Evolutionary conservation across 768 basidiomycete genomes (phyloP), one percentile per base, ranked within the genome.

Genomic region (Obba rivulosa): DNA sequence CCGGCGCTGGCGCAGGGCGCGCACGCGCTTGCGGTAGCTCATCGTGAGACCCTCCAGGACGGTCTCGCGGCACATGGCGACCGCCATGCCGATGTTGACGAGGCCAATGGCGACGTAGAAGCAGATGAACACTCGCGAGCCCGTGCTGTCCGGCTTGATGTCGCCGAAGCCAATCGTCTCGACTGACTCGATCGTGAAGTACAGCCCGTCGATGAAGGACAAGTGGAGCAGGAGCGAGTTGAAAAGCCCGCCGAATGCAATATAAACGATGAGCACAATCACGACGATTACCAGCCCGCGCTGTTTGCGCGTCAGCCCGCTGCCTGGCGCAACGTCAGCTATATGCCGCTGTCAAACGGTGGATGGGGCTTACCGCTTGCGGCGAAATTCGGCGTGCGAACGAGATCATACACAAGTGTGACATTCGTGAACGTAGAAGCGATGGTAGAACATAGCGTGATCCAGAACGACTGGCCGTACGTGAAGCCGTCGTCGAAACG

Each of bases 281-380:
- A 86, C 79, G 31, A 87, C 77, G 49, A 92, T 83, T 25, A 85
- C 78, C n/a, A 92, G 75, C 0, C 81, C 78, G 3, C 89, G 78
- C 57, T 92, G 91, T 59, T 82, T 89, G 20, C 77, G 75, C 0
- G 89, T 92, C 34, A 93, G 66, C 1, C 91, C 91, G 53, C 86
- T 89, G 4, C 84, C 86, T 87, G 44, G 20, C 52, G n/a, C 18
- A 43, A 28, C 44, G 41, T 14, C 23, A 39, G 21, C 28, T 41
- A 3, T 21, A 31, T 31, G 7, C 31, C 18, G 5, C 34, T 46
- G 36, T n/a, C n/a, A 11, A 37, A 8, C 14, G 31, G 28, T 18
- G 7, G 21, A 10, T 17, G 4, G 4, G 31, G 59, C 75, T 28
- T 54, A 81, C 87, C 88, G 46, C 79, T 81, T 41, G 68, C 74